Conservation (phyloP, 1,139 yeast species). For the Taphrina communis region DNA sequence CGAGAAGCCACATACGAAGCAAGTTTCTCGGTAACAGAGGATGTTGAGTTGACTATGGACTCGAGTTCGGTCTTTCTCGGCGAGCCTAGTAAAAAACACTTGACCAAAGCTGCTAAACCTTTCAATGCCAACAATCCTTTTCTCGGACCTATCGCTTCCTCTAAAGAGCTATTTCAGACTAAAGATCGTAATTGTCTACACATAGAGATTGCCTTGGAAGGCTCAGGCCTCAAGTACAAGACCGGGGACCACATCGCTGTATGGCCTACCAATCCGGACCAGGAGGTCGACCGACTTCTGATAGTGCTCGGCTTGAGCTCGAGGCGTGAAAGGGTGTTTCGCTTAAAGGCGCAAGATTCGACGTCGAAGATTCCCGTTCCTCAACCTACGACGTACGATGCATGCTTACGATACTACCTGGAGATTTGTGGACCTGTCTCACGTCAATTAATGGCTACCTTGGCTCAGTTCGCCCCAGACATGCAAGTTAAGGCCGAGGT, state of each 20-base stretch:
- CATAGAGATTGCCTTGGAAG: conserved; percentile 81
- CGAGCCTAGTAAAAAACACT: conserved; percentile 76
- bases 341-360: conserved; percentile 73
- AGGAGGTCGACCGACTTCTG: conserved; percentile 69
- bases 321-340: conserved; percentile 64
- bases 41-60: conserved; percentile 49
- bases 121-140: conserved; percentile 84
- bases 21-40: conserved; percentile 58
- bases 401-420: conserved; percentile 82
- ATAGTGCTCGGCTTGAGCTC: conserved; percentile 65
- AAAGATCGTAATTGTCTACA: conserved; percentile 82
- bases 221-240: conserved; percentile 76
- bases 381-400: conserved; percentile 85
- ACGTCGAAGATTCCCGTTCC: conserved; percentile 83
- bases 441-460: conserved; percentile 78
- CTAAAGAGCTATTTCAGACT: conserved; percentile 75
- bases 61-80: conserved; percentile 68
- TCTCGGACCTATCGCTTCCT: conserved; percentile 66
- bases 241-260: conserved; percentile 97
- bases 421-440: conserved; percentile 94
- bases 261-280: conserved; percentile 89
- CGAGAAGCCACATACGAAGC: conserved; percentile 74
- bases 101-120: conserved; percentile 69
- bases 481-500: conserved; percentile 62
- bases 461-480: conserved; percentile 82